Percentiles rank a stretch among this genome's conserved stretches.
phyloP scores from a whole-genome alignment of 2,329 filamentous ascomycete genomes.

The Grosmannia serpens region DNA sequence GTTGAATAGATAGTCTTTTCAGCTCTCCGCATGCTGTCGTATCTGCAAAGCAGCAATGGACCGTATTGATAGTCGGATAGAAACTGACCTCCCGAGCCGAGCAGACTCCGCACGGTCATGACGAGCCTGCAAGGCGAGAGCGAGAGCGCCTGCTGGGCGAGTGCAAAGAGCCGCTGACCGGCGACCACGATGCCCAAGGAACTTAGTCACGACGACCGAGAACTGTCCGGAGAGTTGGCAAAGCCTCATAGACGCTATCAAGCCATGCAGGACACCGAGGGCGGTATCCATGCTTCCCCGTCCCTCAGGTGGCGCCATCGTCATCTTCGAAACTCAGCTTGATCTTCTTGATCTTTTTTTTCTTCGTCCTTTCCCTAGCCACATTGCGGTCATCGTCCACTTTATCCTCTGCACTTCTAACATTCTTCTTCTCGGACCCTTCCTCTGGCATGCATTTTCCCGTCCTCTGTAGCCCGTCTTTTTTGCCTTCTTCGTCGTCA shows the following conservation, averaged over 20 bases:
- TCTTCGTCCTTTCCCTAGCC: conserved; percentile 30
- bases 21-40: background rate
- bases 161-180: too few relatives aligned
- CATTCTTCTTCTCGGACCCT: conserved; percentile 1
- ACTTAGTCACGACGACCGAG: too few relatives aligned
- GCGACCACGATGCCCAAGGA: too few relatives aligned
- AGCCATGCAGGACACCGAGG: too few relatives aligned
- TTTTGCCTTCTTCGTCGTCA: conserved; percentile 15
- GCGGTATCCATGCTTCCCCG: too few relatives aligned
- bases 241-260: too few relatives aligned
- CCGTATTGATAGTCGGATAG: too few relatives aligned
- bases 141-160: too few relatives aligned
- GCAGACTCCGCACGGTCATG: too few relatives aligned
- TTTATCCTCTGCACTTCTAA: conserved; percentile 15
- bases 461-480: conserved; percentile 16
- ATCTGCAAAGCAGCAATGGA: background rate
- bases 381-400: background rate
- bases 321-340: conserved; percentile 58
- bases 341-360: conserved; percentile 52
- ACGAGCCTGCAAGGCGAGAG: too few relatives aligned
- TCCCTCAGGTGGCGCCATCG: conserved; percentile 25
- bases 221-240: too few relatives aligned
- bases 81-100: too few relatives aligned
- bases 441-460: conserved; percentile 12
- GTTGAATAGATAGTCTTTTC: background rate